Base-by-base conservation (phyloP, 345 rosid species). In the Xanthoceras sorbifolium region DNA sequence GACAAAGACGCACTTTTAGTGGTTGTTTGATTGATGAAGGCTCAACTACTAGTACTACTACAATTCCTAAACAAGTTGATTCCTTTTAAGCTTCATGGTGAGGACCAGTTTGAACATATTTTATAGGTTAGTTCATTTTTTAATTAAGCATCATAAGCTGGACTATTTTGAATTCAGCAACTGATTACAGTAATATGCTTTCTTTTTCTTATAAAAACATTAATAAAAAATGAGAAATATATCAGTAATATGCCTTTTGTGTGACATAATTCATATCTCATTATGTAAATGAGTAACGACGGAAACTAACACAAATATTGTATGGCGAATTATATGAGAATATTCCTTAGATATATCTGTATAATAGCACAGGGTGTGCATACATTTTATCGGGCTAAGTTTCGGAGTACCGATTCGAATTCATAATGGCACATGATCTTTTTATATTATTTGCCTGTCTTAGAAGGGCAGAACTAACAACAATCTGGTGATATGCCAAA, bases 11-110 rank as follows among this genome's bases (percentile, higher is more conserved):
- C 22, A 44, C 70, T 52, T 61, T 36, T 25, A 11, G 28, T 14
- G 42, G 32, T 10, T 57, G 3, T 31, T 38, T 72, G 79, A 79
- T 59, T 38, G 68, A 36, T 74, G 71, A 76, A 66, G 71, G 52
- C 62, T 36, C 66, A 76, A 64, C 77, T 0, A 15, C n/a, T n/a
- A n/a, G n/a, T n/a, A n/a, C 85, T 29, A 17, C 67, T 18, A 7
- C 31, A 34, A 61, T 38, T 68, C 68, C 23, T 15, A 23, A 11
- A 57, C 18, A 6, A 74, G 1, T 64, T 26, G 23, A 57, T 73
- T 32, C 40, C 23, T 15, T 20, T n/a, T 18, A 26, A 17, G 32
- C 64, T 42, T 73, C 78, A 5, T 67, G 26, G 60, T 52, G 20
- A 31, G 82, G 28, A 50, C 71, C 44, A 17, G 5, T 40, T 29